Evolutionary conservation across 2,329 filamentous ascomycete species (phyloP), one percentile per base, ranked within the genome.

Genomic region (Juglanconis sp.): DNA sequence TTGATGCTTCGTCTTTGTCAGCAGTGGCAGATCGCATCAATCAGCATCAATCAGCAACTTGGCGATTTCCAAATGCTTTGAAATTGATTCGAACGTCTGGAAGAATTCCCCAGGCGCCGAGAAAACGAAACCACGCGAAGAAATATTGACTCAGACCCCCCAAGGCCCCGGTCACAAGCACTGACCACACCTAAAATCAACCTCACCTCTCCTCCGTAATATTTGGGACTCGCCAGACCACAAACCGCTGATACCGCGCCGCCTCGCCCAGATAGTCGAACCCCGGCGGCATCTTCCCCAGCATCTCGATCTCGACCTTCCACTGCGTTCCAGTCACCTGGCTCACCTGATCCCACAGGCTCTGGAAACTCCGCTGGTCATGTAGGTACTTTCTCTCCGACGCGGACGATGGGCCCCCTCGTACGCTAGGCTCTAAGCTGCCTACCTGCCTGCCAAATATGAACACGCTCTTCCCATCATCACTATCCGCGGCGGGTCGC

Each of bases 281-380:
- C 3, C 53, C 42, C 8, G 42, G 40, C 42, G 53, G 31, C 53
- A 48, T 55, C 53, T 13, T 35, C 2, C 40, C 53, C 42, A 59
- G 36, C 36, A 59, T 31, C 53, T 53, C 31, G 9, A 38, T 53
- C 10, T 38, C 42, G 17, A 52, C 57, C 50, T 56, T 60, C 76
- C 76, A 77, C 34, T 57, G 49, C 1, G 74, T 77, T 4, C 70
- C 72, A 2, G 75, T 77, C 53, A 70, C 65, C 44, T 51, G 53
- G 3, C 73, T 73, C 32, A 78, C 73, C 53, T 75, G 69, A 46
- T 75, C 67, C 77, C 77, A 80, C 49, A 80, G 64, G 50, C 61
- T 66, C 65, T 74, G 73, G 72, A 78, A 77, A n/a, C 72, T 76
- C 30, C 65, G 65, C 24, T 70, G 65, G 57, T 77, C 73, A 67